Conservation (phyloP, 1,139 yeast species). For the Saccharomyces pastorianus region DNA sequence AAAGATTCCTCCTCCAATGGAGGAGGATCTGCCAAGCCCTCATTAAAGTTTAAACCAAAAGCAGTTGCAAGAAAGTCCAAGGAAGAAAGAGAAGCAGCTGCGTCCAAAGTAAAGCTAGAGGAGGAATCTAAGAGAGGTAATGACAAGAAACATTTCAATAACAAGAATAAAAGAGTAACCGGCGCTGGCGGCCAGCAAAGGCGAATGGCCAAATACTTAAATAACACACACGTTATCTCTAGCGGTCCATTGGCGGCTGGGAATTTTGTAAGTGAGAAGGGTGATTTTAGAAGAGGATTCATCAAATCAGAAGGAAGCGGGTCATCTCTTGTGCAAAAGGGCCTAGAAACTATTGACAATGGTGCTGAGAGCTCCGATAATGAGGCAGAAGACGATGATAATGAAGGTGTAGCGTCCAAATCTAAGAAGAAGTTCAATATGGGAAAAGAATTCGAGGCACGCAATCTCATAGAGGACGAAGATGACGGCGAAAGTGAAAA, state of each 20-base stretch:
- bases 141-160: slow-evolving; percentile 24
- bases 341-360: slow-evolving; percentile 27
- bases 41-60: slow-evolving; percentile 70
- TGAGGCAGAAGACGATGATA: slow-evolving; percentile 11
- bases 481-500: slow-evolving; percentile 35
- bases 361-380: slow-evolving; percentile 21
- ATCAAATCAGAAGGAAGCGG: slow-evolving; percentile 24
- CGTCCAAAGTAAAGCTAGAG: slow-evolving; percentile 47
- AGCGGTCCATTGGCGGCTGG: slow-evolving; percentile 70
- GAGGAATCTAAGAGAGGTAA: slow-evolving; percentile 19
- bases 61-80: slow-evolving; percentile 73
- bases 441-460: slow-evolving; percentile 46
- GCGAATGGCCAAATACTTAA: slow-evolving; percentile 38
- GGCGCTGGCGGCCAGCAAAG: slow-evolving; percentile 35
- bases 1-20: slow-evolving; percentile 17
- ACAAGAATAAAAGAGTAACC: slow-evolving; percentile 31
- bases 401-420: slow-evolving; percentile 24
- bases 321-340: slow-evolving; percentile 24
- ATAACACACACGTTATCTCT: slow-evolving; percentile 60
- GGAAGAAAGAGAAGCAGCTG: slow-evolving; percentile 73
- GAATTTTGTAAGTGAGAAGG: slow-evolving; percentile 37
- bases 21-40: slow-evolving; percentile 37
- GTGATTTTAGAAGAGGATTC: slow-evolving; percentile 21
- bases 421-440: slow-evolving; percentile 44
- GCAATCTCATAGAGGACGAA: slow-evolving; percentile 9